These are phyloP conservation scores for Prunus padus DNA, from an alignment of 306 rosid genomes.

Conservation along the genomic window DNA sequence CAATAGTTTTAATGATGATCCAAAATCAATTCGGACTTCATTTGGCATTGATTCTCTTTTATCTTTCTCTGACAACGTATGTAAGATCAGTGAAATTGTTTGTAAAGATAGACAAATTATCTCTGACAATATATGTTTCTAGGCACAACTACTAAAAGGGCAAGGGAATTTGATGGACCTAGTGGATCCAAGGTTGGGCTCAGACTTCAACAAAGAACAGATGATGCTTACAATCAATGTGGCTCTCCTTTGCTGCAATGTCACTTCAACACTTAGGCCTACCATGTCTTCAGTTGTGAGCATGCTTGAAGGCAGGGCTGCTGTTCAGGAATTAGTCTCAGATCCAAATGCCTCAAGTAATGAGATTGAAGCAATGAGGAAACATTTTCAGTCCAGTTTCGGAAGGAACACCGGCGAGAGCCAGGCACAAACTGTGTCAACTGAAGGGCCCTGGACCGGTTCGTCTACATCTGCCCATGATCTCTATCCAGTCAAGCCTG, in stretches of 20 bases:
- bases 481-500: constrained; percentile 31
- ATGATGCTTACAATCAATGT: constrained; percentile 31
- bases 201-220: constrained; percentile 27
- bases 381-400: constrained; percentile 11
- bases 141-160: constrained; percentile 35
- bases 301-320: constrained; percentile 42
- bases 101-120: neutral
- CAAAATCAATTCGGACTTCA: neutral
- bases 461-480: constrained; percentile 29
- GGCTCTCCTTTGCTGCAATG: no score
- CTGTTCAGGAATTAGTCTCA: constrained; percentile 17
- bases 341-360: constrained; percentile 2
- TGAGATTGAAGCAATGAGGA: constrained; percentile 26
- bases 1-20: neutral
- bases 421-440: constrained; percentile 13
- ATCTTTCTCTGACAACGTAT: no score
- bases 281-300: constrained; percentile 46
- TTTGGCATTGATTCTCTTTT: no score
- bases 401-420: neutral
- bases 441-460: constrained; percentile 19
- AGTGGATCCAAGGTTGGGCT: constrained; percentile 42
- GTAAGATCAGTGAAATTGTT: neutral
- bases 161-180: constrained; percentile 32
- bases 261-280: constrained; percentile 33
- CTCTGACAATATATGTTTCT: neutral